phyloP scores from a whole-genome alignment of 2,329 filamentous ascomycete genomes.

The Trichoderma brevicompactum region DNA sequence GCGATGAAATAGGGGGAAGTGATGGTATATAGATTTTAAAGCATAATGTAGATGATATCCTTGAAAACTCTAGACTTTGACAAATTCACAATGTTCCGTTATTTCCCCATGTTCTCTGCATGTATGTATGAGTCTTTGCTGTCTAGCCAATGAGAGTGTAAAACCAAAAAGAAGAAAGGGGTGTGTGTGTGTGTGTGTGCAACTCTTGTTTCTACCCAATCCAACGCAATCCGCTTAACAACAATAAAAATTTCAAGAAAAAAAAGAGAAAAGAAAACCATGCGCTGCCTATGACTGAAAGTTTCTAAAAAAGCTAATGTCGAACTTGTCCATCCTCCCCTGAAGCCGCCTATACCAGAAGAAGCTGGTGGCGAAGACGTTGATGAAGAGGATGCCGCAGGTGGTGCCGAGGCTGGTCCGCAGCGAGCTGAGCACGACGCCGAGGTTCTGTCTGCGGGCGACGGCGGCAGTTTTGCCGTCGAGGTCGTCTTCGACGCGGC shows the following conservation, averaged over 20 bases:
- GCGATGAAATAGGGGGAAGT: background rate
- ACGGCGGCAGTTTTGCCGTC: slow-evolving; percentile 34
- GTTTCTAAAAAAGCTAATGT: slow-evolving; percentile 16
- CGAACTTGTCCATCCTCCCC: slow-evolving; percentile 23
- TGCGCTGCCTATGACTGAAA: background rate
- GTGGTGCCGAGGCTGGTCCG: slow-evolving; percentile 26
- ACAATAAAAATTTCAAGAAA: too few species aligned
- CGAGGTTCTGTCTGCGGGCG: slow-evolving; percentile 11
- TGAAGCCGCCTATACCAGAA: slow-evolving; percentile 17
- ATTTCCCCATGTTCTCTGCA: slow-evolving; percentile 4
- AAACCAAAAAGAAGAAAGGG: background rate
- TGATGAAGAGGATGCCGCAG: slow-evolving; percentile 27
- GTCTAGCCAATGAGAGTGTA: background rate
- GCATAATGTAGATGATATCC: slow-evolving; percentile 11
- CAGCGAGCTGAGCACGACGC: slow-evolving; percentile 30
- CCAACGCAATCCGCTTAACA: too few species aligned
- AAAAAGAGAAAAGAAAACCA: background rate
- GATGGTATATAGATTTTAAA: slow-evolving; percentile 12
- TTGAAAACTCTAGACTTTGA: background rate
- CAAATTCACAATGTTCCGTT: background rate
- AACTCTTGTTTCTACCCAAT: too few species aligned
- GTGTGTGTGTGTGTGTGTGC: too few species aligned
- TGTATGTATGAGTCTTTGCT: slow-evolving; percentile 4
- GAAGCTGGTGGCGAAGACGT: slow-evolving; percentile 28
- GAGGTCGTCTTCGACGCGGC: slow-evolving; percentile 44